A percentile compares a stretch with the other conserved stretches of the same genome.
Conservation (phyloP, 2,329 filamentous ascomycete species). For the Trichoderma atroviride region DNA sequence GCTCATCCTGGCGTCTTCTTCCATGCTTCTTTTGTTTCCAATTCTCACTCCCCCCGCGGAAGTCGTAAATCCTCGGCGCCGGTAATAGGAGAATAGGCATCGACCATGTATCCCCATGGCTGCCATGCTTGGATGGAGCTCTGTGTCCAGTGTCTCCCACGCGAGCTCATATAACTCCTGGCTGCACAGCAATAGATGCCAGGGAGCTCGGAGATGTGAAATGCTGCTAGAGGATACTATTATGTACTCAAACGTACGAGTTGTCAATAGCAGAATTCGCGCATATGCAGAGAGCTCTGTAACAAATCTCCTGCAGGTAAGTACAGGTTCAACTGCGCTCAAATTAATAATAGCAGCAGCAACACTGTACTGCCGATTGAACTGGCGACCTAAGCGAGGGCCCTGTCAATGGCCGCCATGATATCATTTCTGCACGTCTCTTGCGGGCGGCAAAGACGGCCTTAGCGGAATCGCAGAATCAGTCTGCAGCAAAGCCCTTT, state of each 20-base stretch:
- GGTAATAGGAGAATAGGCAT: background rate
- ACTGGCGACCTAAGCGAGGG: background rate
- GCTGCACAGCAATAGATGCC: background rate
- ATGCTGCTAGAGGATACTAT: background rate
- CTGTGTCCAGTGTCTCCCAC: background rate
- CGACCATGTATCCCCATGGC: background rate
- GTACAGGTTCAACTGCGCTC: background rate
- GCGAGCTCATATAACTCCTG: background rate
- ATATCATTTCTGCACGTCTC: conserved; percentile 1
- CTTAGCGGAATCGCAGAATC: background rate
- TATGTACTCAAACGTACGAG: background rate
- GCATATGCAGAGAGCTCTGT: background rate
- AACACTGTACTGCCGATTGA: background rate
- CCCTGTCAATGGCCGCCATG: background rate
- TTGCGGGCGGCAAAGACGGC: conserved; percentile 5
- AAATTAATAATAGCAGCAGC: background rate
- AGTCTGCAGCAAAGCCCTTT: background rate
- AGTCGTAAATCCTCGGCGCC: conserved; percentile 9
- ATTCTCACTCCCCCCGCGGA: conserved; percentile 10
- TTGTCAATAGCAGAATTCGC: background rate
- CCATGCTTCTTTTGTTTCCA: background rate
- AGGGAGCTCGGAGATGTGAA: background rate
- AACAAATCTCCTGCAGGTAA: background rate
- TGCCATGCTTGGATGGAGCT: background rate
- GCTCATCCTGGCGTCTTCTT: background rate